Conservation (phyloP, 2,329 filamentous ascomycete genomes). For the Penicillium corylophilum region DNA sequence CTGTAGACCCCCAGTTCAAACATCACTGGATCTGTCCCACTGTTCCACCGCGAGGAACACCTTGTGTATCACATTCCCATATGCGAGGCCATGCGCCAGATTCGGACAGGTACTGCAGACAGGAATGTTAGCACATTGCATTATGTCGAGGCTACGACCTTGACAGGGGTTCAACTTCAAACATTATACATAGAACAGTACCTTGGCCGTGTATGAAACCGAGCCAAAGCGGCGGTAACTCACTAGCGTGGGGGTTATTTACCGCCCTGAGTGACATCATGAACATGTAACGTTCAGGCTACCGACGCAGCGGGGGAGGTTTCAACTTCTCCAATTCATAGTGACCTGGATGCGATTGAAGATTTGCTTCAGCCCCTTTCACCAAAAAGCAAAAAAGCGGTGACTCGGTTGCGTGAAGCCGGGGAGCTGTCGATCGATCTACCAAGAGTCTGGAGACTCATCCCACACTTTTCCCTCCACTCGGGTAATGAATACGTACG, state of each 20-base stretch:
- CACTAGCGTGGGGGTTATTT: slow-evolving; percentile 26
- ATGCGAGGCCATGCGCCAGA: not conserved
- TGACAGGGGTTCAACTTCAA: no score
- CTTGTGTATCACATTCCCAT: not conserved
- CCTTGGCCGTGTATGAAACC: not conserved
- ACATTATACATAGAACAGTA: no score
- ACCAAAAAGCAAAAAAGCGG: not conserved
- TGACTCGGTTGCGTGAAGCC: not conserved
- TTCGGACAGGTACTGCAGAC: not conserved
- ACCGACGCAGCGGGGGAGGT: no score
- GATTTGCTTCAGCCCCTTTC: not conserved
- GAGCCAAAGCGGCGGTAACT: not conserved
- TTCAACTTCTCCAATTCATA: not conserved
- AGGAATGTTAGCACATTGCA: not conserved
- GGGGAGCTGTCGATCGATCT: slow-evolving; percentile 24
- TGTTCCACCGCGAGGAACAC: not conserved
- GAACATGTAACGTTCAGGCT: slow-evolving; percentile 1
- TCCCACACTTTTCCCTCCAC: slow-evolving; percentile 19
- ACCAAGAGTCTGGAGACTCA: slow-evolving; percentile 21
- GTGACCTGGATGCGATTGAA: not conserved
- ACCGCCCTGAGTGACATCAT: slow-evolving; percentile 13
- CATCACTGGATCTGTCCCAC: not conserved
- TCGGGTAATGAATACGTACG: slow-evolving; percentile 15
- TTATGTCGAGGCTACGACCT: no score
- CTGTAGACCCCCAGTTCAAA: not conserved